Percentiles rank a stretch among this genome's conserved stretches.
phyloP scores from a whole-genome alignment of 352 stramenopile species.

The Phytopythium litorale region DNA sequence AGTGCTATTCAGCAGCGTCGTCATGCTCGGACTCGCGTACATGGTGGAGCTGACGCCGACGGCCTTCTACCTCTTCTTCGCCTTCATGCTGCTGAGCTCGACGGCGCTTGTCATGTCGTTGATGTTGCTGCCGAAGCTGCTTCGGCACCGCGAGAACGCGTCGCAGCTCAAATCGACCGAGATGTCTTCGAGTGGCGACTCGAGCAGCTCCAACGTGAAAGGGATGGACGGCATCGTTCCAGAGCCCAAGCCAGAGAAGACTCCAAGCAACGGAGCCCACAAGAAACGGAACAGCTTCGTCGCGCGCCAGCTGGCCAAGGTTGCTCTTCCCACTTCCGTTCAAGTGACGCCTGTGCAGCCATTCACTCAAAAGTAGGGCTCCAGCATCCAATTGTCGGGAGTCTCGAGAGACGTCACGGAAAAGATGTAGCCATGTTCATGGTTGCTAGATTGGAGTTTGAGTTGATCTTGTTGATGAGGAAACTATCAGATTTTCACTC shows the following conservation, averaged over 20 bases:
- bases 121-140: not conserved
- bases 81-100: not conserved
- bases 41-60: slow-evolving; percentile 30
- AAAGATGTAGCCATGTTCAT: not conserved
- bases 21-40: slow-evolving; percentile 41
- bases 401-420: not conserved
- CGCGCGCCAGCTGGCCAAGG: not conserved
- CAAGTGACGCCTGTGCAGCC: not conserved
- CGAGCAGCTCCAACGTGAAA: not conserved
- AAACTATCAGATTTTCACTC: not conserved
- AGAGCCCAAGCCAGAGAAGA: not conserved
- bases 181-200: not conserved
- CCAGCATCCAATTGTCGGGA: not conserved
- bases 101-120: not conserved
- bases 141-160: not conserved
- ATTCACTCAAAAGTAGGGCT: not conserved
- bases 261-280: not conserved
- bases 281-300: not conserved
- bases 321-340: not conserved
- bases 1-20: slow-evolving; percentile 35
- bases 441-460: not conserved
- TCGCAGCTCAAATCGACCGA: not conserved
- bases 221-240: not conserved
- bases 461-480: not conserved
- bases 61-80: slow-evolving; percentile 29